A percentile compares a stretch with the other conserved stretches of the same genome.
phyloP scores from a whole-genome alignment of 75 land plant genomes.

The Cryptomeria japonica region DNA sequence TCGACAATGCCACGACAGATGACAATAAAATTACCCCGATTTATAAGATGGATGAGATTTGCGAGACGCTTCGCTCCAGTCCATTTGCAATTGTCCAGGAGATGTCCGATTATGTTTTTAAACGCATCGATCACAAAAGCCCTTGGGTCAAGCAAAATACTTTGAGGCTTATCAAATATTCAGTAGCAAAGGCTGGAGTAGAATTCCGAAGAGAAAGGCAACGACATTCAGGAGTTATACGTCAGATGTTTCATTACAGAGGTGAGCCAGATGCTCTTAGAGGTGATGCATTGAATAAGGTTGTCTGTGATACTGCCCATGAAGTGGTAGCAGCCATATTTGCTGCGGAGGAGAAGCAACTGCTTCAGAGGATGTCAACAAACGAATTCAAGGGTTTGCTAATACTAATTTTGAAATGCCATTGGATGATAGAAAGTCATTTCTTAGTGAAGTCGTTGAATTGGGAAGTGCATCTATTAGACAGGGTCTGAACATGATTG shows the following conservation, averaged over 20 bases:
- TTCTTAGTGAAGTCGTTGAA: constrained; percentile 84
- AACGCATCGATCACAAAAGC: constrained; percentile 83
- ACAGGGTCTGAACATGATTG: too few species aligned
- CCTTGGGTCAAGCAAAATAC: constrained; percentile 96
- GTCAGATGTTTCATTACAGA: constrained; percentile 84
- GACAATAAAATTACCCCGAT: constrained; percentile 93
- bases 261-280: constrained; percentile 80
- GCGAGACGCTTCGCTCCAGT: constrained; percentile 76
- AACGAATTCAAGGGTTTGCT: constrained; percentile 89
- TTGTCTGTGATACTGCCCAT: constrained; percentile 95
- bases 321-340: constrained; percentile 82
- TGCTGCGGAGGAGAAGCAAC: constrained; percentile 67
- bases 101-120: constrained; percentile 75
- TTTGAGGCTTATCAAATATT: constrained; percentile 83
- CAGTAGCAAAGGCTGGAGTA: constrained; percentile 81
- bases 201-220: constrained; percentile 96
- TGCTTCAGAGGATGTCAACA: constrained; percentile 57
- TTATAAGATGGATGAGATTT: constrained; percentile 91
- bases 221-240: constrained; percentile 77
- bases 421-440: constrained; percentile 79
- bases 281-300: constrained; percentile 91
- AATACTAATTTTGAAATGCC: constrained; percentile 73
- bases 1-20: constrained; percentile 84
- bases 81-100: constrained; percentile 81
- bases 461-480: too few species aligned